Evolutionary conservation across 192 early-diverging fungal genomes (phyloP).

Genomic region (Gorgonomyces haynaldii): DNA sequence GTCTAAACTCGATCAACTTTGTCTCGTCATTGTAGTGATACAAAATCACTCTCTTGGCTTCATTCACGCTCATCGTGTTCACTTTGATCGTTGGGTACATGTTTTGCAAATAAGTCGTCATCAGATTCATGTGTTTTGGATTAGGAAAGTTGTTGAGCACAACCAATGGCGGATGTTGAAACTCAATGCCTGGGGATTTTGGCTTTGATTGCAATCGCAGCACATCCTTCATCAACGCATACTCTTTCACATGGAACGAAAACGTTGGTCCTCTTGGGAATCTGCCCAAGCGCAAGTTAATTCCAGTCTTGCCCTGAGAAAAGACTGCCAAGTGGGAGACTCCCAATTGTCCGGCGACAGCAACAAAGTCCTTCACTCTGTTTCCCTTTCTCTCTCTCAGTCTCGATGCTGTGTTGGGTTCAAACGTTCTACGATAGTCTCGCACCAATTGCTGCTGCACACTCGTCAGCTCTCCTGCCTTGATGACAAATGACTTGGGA

Average conservation of each 20-base stretch:
- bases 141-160: constrained; percentile 71
- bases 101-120: constrained; percentile 92
- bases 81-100: constrained; percentile 95
- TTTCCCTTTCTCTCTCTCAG: constrained; percentile 84
- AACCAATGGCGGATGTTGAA: constrained; percentile 65
- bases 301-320: constrained; percentile 47
- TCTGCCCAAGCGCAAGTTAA: constrained; percentile 76
- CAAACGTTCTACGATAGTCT: constrained; percentile 80
- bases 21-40: constrained; percentile 83
- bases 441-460: constrained; percentile 60
- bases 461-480: constrained; percentile 46
- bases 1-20: constrained; percentile 79
- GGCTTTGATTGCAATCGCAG: constrained; percentile 64
- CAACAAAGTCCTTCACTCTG: constrained; percentile 85
- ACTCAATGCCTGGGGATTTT: constrained; percentile 65
- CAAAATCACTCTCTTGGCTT: constrained; percentile 82
- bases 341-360: constrained; percentile 69
- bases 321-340: constrained; percentile 86
- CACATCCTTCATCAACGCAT: constrained; percentile 75
- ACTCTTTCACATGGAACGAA: constrained; percentile 69
- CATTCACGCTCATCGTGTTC: constrained; percentile 72
- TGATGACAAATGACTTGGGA: constrained; percentile 88
- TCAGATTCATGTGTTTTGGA: constrained; percentile 72
- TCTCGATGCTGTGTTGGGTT: constrained; percentile 86
- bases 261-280: constrained; percentile 89